These are phyloP conservation scores for Myxozyma neglecta DNA, from an alignment of 805 yeast genomes.

Conservation along the genomic window DNA sequence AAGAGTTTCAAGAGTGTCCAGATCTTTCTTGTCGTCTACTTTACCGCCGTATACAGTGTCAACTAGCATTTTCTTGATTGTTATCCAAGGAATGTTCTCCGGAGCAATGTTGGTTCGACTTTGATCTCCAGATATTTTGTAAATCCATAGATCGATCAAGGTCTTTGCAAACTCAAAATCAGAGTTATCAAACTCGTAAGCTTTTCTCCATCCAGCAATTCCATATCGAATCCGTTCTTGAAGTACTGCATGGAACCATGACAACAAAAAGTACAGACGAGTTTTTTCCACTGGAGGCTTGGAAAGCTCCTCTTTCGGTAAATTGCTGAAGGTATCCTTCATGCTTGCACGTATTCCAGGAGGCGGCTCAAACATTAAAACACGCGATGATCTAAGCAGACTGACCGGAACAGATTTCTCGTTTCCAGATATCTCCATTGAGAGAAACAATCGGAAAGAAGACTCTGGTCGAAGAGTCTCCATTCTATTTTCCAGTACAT, in stretches of 20 bases:
- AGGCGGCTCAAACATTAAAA: constrained; percentile 60
- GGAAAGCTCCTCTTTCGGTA: constrained; percentile 23
- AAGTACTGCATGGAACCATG: constrained; percentile 71
- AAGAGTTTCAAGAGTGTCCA: constrained; percentile 26
- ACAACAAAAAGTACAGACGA: constrained; percentile 53
- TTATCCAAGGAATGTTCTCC: constrained; percentile 54
- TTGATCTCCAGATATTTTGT: constrained; percentile 26
- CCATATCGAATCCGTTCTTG: constrained; percentile 58
- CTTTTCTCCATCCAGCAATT: constrained; percentile 62
- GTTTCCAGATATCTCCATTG: constrained; percentile 51
- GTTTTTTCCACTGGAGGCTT: constrained; percentile 47
- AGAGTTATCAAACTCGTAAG: constrained; percentile 70
- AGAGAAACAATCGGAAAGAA: constrained; percentile 60
- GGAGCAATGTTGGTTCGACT: constrained; percentile 47
- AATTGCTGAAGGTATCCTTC: constrained; percentile 42
- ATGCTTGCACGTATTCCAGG: constrained; percentile 58
- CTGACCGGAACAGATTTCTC: constrained; percentile 50
- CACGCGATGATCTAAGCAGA: constrained; percentile 54
- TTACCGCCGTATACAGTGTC: constrained; percentile 61
- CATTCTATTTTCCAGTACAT: constrained; percentile 51
- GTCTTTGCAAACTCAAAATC: constrained; percentile 57
- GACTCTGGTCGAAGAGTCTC: constrained; percentile 38
- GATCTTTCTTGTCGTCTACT: constrained; percentile 35
- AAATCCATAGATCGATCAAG: constrained; percentile 49
- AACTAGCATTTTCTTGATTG: constrained; percentile 51